Base-by-base conservation (phyloP, 805 yeast species). In the Lachancea sp. region DNA sequence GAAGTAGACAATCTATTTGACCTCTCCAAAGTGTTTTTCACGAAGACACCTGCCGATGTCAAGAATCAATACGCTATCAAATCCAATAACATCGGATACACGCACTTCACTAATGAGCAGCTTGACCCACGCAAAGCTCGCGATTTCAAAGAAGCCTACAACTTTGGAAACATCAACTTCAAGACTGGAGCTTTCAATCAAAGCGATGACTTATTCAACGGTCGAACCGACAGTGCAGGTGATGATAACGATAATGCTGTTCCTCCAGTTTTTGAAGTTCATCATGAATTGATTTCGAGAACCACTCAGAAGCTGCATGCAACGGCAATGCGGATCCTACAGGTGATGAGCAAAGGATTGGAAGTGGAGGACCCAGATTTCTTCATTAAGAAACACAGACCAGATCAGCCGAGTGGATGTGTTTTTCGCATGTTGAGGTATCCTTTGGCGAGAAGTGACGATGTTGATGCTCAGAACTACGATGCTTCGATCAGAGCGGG, bases 371-470 rank as follows among this genome's bases (percentile, higher is more conserved):
- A 80, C 44, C 77, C 72, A 41, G 48, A 60, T 3, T 83, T 88
- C 85, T 83, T 83, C 59, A 65, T 71, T 24, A 65, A 72, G 6
- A 72, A 83, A 51, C 85, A 81, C 51, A 63, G 67, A 25, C 71
- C 78, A 0, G 63, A 61, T 12, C 66, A 70, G 37, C 55, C 58
- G 8, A 75, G 82, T 18, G 87, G 88, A 11, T 68, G 85, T 2
- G 74, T 85, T 0, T 72, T 85, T 53, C 65, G 95, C 53, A 67
- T 85, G 51, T 63, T 84, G 32, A 85, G 78, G 51, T 84, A 84
- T 53, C 94, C 92, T 1, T 72, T 79, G 8, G 77, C 71, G 39
- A 67, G 68, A 41, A 49, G 70, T 7, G 46, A 48, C 36, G 33
- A 26, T 13, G 17, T 25, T 12, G 24, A 29, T 13, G 21, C 28